phyloP scores from a whole-genome alignment of 441 rosid species.

The Croton setiger region DNA sequence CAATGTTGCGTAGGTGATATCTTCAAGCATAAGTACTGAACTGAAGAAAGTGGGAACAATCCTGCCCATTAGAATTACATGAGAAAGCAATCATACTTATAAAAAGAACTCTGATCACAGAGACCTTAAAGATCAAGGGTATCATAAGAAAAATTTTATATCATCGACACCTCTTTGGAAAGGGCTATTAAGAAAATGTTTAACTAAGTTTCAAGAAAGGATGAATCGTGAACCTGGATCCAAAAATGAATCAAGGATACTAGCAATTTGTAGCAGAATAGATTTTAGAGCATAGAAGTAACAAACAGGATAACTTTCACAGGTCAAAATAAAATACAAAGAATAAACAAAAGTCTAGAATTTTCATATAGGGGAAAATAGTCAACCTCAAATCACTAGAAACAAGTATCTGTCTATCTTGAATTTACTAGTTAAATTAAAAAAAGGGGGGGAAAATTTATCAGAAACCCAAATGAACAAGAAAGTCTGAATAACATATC shows the following conservation, averaged over 20 bases:
- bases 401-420: constrained; percentile 4
- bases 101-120: not conserved
- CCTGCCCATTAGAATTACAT: constrained; percentile 10
- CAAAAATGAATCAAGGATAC: not conserved
- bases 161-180: not conserved
- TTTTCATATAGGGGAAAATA: not conserved
- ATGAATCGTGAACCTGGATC: not conserved
- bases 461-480: not conserved
- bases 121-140: not conserved
- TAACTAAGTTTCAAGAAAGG: not conserved
- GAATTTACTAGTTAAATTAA: not conserved
- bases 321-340: not conserved
- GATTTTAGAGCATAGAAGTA: not conserved
- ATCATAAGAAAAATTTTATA: not conserved
- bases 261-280: not conserved
- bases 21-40: constrained; percentile 26
- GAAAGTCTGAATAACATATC: not conserved
- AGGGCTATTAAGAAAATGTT: not conserved
- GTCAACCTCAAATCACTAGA: not conserved
- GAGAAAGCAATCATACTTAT: not conserved
- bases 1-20: constrained; percentile 21
- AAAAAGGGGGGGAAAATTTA: not conserved
- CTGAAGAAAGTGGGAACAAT: not conserved
- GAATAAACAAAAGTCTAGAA: not conserved
- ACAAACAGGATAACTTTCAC: not conserved